Percentiles rank a stretch among this genome's conserved stretches.
phyloP scores from a whole-genome alignment of 352 stramenopile species.

The Globisporangium splendens region DNA sequence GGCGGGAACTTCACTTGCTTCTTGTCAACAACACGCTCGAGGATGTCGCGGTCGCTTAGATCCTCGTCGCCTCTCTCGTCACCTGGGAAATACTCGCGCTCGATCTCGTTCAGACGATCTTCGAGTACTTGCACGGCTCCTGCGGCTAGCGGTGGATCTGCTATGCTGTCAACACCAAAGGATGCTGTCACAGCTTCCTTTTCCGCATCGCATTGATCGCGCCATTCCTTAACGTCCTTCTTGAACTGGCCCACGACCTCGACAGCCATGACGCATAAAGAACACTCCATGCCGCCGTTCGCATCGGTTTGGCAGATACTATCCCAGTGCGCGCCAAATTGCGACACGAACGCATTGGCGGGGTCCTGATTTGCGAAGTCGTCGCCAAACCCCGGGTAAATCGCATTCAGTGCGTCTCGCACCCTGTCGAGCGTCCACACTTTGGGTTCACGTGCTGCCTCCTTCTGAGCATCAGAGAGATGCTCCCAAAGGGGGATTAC shows the following conservation, averaged over 20 bases:
- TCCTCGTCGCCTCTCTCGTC: not conserved
- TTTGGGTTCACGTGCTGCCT: not conserved
- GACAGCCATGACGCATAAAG: not conserved
- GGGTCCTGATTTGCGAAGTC: not conserved
- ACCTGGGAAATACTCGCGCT: slow-evolving; percentile 1
- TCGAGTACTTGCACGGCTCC: not conserved
- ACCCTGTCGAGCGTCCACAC: not conserved
- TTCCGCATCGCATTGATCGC: not conserved
- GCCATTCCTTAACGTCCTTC: not conserved
- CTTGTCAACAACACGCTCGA: not conserved
- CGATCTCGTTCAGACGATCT: not conserved
- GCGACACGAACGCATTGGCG: not conserved
- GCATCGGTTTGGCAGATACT: not conserved
- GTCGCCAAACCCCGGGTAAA: not conserved
- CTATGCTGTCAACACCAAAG: not conserved
- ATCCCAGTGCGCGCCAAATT: slow-evolving; percentile 9
- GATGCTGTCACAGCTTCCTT: not conserved
- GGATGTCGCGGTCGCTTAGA: not conserved
- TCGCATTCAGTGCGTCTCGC: not conserved
- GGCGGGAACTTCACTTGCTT: slow-evolving; percentile 5
- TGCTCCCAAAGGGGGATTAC: slow-evolving; percentile 5
- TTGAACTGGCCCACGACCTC: not conserved
- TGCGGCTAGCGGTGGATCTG: not conserved
- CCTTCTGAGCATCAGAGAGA: not conserved
- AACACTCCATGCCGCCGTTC: not conserved